A percentile compares a stretch with the other conserved stretches of the same genome.
Conservation (phyloP, 1,284 basidiomycete species). For the Pseudozyma flocculosa region DNA sequence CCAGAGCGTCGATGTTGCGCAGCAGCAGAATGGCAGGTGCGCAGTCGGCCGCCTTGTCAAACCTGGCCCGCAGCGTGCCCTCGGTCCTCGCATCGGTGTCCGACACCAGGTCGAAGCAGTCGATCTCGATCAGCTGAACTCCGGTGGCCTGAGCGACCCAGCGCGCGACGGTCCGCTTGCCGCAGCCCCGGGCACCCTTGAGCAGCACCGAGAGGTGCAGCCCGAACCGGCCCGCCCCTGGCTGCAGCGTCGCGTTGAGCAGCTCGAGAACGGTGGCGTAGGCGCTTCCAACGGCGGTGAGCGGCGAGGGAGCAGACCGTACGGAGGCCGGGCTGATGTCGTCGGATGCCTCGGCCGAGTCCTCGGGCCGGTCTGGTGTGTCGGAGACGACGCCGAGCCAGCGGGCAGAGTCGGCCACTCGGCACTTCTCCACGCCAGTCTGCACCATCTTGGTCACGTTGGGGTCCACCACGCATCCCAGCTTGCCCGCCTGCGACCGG, state of each 20-base stretch:
- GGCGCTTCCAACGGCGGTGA: constrained; percentile 23
- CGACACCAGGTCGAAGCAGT: constrained; percentile 80
- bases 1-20: constrained; percentile 79
- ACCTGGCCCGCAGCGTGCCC: constrained; percentile 71
- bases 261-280: constrained; percentile 35
- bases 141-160: constrained; percentile 70
- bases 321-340: constrained; percentile 9
- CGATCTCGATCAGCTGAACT: constrained; percentile 80
- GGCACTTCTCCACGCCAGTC: constrained; percentile 72
- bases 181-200: constrained; percentile 72
- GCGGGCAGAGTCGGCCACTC: constrained; percentile 66
- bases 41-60: constrained; percentile 77
- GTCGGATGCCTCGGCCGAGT: too few relatives aligned
- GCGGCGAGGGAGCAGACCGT: constrained; percentile 11
- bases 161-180: constrained; percentile 68
- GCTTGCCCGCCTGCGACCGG: constrained; percentile 63
- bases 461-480: constrained; percentile 71
- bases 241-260: constrained; percentile 46
- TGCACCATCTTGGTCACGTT: constrained; percentile 72
- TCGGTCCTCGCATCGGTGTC: constrained; percentile 80
- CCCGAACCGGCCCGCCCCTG: constrained; percentile 35
- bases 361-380: constrained; percentile 29
- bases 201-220: constrained; percentile 64
- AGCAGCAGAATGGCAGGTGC: constrained; percentile 84
- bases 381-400: constrained; percentile 64